Evolutionary conservation across 495 filamentous ascomycete genomes (phyloP), one percentile per base, ranked within the genome.

Genomic region (Hyaloscypha variabilis): DNA sequence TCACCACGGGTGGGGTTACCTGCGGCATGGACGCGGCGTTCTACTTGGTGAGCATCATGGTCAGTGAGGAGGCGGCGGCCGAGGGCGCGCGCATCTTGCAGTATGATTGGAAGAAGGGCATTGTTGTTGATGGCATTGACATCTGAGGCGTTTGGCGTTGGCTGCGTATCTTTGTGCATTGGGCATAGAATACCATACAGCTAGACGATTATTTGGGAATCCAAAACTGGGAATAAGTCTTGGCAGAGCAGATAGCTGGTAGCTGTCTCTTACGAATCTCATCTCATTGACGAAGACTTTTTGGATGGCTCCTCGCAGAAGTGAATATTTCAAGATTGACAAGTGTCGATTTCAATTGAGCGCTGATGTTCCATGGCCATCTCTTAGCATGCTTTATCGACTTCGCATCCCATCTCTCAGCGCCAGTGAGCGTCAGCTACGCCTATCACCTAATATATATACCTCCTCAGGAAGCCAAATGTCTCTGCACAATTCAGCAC

Each of bases 1-100:
- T 96, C 67, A 94, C 91, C 36, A 83, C 82, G 73, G 90, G 91
- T 60, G 92, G 91, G 56, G 79, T 92, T 59, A 88, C 87, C 66
- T 86, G 87, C 73, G 92, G 92, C 65, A 76, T 94, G 31, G 92
- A 96, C 80, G 92, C 90, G 23, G 78, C 85, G 63, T 77, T 93
- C 76, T 92, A 93, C 78, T 77, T 96, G 69, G 88, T 94, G 56
- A 88, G 85, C 76, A 86, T 87, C 60, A 77, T 94, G 73, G 87
- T 91, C 24, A 83, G 81, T 14, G 80, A 88, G 66, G 89, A 91
- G 24, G 77, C 83, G 51, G 89, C 90, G 26, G 80, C 85, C 28
- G 87, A 91, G 78, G 87, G 90, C 51, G 86, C 88, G 30, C 79
- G 85, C 55, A 34, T 85, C 52, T 83, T 91, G 81, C 89, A 92